These are phyloP conservation scores for Talaromyces sp. DNA, from an alignment of 2,329 filamentous ascomycete species.

Conservation along the genomic window DNA sequence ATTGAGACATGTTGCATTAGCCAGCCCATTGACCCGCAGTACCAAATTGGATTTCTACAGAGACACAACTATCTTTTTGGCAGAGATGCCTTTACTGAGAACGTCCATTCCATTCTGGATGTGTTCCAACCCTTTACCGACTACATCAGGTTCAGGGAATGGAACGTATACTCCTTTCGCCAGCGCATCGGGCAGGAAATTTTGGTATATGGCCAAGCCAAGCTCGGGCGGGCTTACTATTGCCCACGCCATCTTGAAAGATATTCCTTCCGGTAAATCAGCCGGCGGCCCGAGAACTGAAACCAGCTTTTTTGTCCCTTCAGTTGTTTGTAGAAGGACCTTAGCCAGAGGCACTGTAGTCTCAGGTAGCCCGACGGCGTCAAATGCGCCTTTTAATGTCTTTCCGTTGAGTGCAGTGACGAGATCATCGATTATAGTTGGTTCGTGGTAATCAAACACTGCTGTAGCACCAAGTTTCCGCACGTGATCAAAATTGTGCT, in stretches of 20 bases:
- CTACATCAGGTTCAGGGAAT: constrained; percentile 35
- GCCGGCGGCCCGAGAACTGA: background rate
- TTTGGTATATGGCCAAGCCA: background rate
- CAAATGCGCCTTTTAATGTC: background rate
- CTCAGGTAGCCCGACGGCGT: background rate
- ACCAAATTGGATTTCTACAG: background rate
- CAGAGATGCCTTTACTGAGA: constrained; percentile 39
- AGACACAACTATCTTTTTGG: constrained; percentile 38
- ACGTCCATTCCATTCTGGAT: constrained; percentile 40
- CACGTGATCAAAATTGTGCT: constrained; percentile 39
- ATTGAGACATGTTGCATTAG: too few relatives aligned
- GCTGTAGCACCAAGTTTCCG: constrained; percentile 38
- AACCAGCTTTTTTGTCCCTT: background rate
- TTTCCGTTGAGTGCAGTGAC: background rate
- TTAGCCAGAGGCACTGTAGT: background rate
- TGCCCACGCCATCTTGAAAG: constrained; percentile 7
- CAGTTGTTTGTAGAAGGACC: background rate
- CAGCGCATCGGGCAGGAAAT: constrained; percentile 24
- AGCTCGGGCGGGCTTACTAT: background rate
- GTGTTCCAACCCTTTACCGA: constrained; percentile 38
- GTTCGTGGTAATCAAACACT: constrained; percentile 39
- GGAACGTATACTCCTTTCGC: constrained; percentile 31
- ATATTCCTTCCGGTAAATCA: background rate
- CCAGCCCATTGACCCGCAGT: background rate
- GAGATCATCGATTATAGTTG: background rate